Evolutionary conservation across 2,329 filamentous ascomycete genomes (phyloP).

Genomic region (Fusarium duplospermum): DNA sequence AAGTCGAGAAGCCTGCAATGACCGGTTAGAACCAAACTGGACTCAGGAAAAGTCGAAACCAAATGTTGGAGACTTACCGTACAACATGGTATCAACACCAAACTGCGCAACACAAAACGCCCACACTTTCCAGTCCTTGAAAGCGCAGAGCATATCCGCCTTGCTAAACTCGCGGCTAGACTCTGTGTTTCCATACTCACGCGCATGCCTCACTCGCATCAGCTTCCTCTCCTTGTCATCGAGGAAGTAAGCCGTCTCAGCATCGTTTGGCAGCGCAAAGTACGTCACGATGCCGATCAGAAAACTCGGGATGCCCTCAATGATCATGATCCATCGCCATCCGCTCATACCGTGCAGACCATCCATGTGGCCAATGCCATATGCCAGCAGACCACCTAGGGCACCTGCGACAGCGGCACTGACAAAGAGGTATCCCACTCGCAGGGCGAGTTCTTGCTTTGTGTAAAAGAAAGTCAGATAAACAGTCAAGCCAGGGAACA

Average conservation of each 20-base stretch:
- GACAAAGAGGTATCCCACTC: conserved; percentile 80
- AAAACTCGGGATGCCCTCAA: conserved; percentile 60
- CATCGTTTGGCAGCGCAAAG: conserved; percentile 52
- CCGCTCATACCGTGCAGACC: conserved; percentile 72
- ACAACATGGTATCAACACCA: conserved; percentile 80
- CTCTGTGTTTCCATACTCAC: conserved; percentile 61
- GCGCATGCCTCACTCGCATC: conserved; percentile 56
- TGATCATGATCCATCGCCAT: conserved; percentile 78
- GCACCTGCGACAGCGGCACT: conserved; percentile 78
- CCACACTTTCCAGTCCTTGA: conserved; percentile 82
- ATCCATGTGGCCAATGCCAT: conserved; percentile 79
- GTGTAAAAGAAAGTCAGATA: conserved; percentile 84
- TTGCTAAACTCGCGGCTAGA: conserved; percentile 62
- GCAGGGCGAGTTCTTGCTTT: conserved; percentile 76
- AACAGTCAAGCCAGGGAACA: conserved; percentile 76
- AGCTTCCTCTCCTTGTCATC: conserved; percentile 72
- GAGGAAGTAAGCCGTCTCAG: conserved; percentile 69
- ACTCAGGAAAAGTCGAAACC: not conserved
- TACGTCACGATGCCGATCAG: conserved; percentile 50
- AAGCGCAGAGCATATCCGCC: conserved; percentile 73
- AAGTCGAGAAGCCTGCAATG: conserved; percentile 74
- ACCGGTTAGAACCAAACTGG: not conserved
- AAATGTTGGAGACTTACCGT: conserved; percentile 55
- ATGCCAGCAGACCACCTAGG: conserved; percentile 78
- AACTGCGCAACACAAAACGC: conserved; percentile 77